phyloP scores from a whole-genome alignment of 148 eudicot species.

The Nepenthes gracilis region DNA sequence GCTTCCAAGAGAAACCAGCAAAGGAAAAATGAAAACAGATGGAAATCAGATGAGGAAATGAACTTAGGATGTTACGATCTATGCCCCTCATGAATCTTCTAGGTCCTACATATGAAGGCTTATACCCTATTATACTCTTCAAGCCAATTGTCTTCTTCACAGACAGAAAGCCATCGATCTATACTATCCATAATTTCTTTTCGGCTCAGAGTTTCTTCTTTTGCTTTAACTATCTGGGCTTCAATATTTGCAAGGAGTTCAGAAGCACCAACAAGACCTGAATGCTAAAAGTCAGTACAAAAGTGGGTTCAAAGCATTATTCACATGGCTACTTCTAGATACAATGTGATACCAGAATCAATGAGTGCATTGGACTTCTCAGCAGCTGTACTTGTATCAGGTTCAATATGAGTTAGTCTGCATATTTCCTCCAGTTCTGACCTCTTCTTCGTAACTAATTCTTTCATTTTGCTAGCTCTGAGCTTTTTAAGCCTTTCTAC shows the following conservation, averaged over 20 bases:
- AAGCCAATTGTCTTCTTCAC: constrained; percentile 73
- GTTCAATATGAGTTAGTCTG: constrained; percentile 36
- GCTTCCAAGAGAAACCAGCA: too few species aligned
- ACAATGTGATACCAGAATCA: constrained; percentile 35
- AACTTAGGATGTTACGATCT: too few species aligned
- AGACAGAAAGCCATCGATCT: constrained; percentile 54
- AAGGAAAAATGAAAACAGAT: too few species aligned
- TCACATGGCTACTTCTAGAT: background rate
- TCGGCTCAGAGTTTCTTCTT: constrained; percentile 52
- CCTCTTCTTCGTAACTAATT: constrained; percentile 52
- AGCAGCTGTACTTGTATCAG: constrained; percentile 53
- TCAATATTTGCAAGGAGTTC: constrained; percentile 56
- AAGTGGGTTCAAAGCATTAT: background rate
- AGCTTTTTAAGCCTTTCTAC: constrained; percentile 55
- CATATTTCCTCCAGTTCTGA: constrained; percentile 52
- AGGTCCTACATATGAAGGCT: background rate
- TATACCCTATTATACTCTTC: constrained; percentile 50
- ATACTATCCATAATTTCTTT: constrained; percentile 59
- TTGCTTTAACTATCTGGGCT: constrained; percentile 41
- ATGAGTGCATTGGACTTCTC: constrained; percentile 65
- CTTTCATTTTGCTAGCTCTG: constrained; percentile 60
- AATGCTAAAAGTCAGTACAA: background rate
- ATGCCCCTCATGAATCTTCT: too few species aligned
- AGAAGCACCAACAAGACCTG: constrained; percentile 63
- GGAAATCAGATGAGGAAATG: too few species aligned